Evolutionary conservation across 2,329 filamentous ascomycete genomes (phyloP).

Genomic region (Clonostachys byssicola): DNA sequence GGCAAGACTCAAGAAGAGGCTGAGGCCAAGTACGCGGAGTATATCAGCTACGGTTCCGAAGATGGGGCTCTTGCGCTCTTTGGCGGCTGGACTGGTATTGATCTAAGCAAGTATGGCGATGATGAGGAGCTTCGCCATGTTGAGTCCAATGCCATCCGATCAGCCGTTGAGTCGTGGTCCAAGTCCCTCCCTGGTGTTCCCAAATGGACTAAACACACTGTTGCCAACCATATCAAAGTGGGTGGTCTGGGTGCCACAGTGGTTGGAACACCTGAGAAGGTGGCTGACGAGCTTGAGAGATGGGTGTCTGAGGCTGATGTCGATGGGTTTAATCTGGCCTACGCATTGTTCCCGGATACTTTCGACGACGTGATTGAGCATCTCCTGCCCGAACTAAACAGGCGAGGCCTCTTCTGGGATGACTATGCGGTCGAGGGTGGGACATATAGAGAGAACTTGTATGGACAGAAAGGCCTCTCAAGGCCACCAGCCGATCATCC

Average conservation of each 20-base stretch:
- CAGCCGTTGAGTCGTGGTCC: conserved; percentile 7
- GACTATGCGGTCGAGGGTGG: conserved; percentile 9
- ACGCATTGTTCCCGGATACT: conserved; percentile 1
- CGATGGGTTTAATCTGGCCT: conserved; percentile 45
- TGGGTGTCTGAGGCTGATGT: conserved; percentile 49
- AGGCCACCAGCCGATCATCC: background rate
- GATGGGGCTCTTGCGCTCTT: conserved; percentile 39
- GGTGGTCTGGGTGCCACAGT: conserved; percentile 24
- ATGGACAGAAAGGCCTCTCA: background rate
- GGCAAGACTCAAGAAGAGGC: conserved; percentile 37
- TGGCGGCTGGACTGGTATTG: conserved; percentile 40
- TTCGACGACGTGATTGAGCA: conserved; percentile 14
- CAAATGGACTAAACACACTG: conserved; percentile 51
- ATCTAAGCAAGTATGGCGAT: conserved; percentile 32
- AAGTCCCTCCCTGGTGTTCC: conserved; percentile 5
- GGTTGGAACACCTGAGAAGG: conserved; percentile 7
- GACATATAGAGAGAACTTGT: background rate
- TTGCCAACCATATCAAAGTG: conserved; percentile 48
- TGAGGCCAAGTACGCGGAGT: conserved; percentile 31
- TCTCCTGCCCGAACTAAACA: conserved; percentile 5
- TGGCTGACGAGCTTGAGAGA: conserved; percentile 8
- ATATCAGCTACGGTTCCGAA: conserved; percentile 33
- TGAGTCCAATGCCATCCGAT: conserved; percentile 29
- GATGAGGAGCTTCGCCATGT: conserved; percentile 39
- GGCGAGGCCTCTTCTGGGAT: conserved; percentile 1